Evolutionary conservation across 2,329 filamentous ascomycete species (phyloP), one percentile per base, ranked within the genome.

Genomic region (Epichloe aotearoae): DNA sequence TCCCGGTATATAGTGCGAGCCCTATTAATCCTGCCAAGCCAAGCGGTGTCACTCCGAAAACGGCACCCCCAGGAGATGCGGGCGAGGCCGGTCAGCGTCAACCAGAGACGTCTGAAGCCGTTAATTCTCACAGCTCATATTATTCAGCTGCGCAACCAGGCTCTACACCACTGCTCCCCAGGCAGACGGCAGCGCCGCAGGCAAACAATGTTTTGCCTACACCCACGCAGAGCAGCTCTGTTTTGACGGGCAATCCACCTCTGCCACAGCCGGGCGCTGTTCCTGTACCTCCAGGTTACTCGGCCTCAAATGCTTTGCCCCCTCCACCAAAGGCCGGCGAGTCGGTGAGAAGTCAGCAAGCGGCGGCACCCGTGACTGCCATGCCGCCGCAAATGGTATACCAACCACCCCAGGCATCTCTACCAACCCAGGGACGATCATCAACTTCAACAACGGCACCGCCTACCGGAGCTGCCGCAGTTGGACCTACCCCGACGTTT

Each of bases 21-120:
- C 79, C 80, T 44, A 80, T 83, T 62, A 75, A 69, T 58, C 73
- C 75, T 38, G 67, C 73, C 52, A 81, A 79, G 64, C 69, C 77
- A 46, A 68, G 69, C 15, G 74, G 69, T 34, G 60, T 66, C 41
- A 75, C 74, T 19, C 70, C 75, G 30, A 63, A 75, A 55, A 79
- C 74, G 19, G 41, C 36, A 45, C 34, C 12, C 12, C 12, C 33
- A 7, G 49, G 36, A 45, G 48, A 41, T 8, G n/a, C 49, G 23
- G 47, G 45, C 20, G n/a, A 41, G 37, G 20, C 38, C 6, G 36
- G 50, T 42, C 48, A 50, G 43, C 40, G 26, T 42, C 50, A 41
- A 49, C 42, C 49, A 46, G 42, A 45, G 34, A 44, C 46, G 23
- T 49, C 46, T 17, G 12, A 11, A 46, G 34, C 39, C 49, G 23